Percentiles rank a stretch among this genome's conserved stretches.
Evolutionary conservation across 257 asterid species (phyloP).

Genomic region (Solanum bulbocastanum): DNA sequence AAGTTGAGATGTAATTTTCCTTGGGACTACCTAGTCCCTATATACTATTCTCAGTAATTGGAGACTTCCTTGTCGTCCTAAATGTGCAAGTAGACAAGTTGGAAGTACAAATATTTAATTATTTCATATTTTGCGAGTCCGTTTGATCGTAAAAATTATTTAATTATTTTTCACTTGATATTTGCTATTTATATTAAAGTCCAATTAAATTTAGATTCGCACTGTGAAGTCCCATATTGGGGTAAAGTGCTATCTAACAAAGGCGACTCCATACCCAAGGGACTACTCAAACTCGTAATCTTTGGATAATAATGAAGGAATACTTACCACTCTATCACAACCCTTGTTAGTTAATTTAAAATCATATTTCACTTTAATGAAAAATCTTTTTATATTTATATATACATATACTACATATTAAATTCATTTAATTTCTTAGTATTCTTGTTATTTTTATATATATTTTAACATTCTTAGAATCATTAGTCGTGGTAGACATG

Average conservation of each 20-base stretch:
- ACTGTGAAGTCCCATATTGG: too few species aligned
- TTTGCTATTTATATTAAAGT: accelerated
- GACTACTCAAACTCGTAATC: too few species aligned
- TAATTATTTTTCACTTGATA: accelerated
- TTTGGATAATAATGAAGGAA: neutral
- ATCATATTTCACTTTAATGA: neutral
- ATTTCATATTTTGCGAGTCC: neutral
- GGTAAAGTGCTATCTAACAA: neutral
- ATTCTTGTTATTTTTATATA: neutral
- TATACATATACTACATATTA: neutral
- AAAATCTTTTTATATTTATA: too few species aligned
- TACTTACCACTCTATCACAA: too few species aligned
- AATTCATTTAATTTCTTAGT: neutral
- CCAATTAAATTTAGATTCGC: too few species aligned
- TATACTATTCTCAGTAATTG: neutral
- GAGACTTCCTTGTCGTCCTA: neutral
- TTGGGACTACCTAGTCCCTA: neutral
- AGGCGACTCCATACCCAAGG: accelerated
- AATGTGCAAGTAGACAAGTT: neutral
- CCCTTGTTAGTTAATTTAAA: accelerated
- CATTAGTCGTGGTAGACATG: neutral
- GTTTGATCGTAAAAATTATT: neutral
- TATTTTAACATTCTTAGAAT: neutral
- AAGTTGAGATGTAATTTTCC: neutral
- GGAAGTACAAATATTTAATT: neutral